Evolutionary conservation across 164 flowering plant genomes (phyloP).

Genomic region (Malania oleifera): DNA sequence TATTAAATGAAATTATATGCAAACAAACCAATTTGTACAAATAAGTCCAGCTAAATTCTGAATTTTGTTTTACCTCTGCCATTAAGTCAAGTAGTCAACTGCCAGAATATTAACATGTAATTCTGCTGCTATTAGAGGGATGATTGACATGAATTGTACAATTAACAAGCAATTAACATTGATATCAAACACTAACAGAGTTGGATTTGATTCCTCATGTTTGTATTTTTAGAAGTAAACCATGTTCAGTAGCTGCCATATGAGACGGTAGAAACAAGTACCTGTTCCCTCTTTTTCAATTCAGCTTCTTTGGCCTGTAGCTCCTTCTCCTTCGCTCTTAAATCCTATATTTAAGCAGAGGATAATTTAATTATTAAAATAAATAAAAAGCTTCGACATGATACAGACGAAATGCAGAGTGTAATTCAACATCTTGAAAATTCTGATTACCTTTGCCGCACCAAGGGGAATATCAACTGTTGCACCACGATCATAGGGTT

Average conservation of each 20-base stretch:
- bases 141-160: not conserved
- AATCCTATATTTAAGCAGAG: slow-evolving; percentile 29
- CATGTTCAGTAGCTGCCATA: not conserved
- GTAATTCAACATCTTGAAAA: not conserved
- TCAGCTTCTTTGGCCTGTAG: slow-evolving; percentile 68
- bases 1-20: too few relatives aligned
- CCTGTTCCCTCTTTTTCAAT: slow-evolving; percentile 61
- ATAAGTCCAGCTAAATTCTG: too few relatives aligned
- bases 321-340: slow-evolving; percentile 49
- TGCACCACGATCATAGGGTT: slow-evolving; percentile 45
- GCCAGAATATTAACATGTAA: too few relatives aligned
- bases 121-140: not conserved
- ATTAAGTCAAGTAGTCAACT: too few relatives aligned
- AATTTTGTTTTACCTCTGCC: too few relatives aligned
- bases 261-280: slow-evolving; percentile 9
- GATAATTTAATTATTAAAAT: not conserved
- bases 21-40: too few relatives aligned
- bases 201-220: not conserved
- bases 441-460: slow-evolving; percentile 29
- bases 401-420: not conserved
- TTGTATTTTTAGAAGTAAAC: not conserved
- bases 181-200: not conserved
- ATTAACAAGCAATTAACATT: not conserved
- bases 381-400: not conserved
- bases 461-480: slow-evolving; percentile 55